Percentiles rank a stretch among this genome's conserved stretches.
These are phyloP conservation scores for Kwoniella sp. DNA, from an alignment of 768 basidiomycete genomes.

Conservation along the genomic window DNA sequence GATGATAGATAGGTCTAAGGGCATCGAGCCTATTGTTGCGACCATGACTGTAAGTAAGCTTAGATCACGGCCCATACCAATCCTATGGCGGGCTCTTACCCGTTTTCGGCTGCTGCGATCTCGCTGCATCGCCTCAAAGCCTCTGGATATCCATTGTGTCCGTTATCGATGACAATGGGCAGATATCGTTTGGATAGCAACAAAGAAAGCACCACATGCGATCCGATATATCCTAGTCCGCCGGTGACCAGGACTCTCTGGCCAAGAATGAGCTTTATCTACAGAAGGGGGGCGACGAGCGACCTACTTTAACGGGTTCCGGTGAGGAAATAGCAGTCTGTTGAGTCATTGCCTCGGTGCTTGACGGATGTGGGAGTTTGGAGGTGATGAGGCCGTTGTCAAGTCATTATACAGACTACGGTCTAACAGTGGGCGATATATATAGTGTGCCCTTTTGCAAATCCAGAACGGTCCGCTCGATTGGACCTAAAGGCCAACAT, in stretches of 20 bases:
- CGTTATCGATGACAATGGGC: conserved; percentile 94
- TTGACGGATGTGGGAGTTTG: no score
- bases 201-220: conserved; percentile 84
- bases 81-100: conserved; percentile 31
- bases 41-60: neutral
- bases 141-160: conserved; percentile 81
- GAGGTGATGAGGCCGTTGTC: no score
- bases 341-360: no score
- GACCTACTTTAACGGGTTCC: neutral
- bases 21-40: conserved; percentile 25
- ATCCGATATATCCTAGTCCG: conserved; percentile 64
- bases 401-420: no score
- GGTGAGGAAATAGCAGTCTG: neutral
- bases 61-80: neutral
- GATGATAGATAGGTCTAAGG: conserved; percentile 35
- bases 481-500: no score
- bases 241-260: conserved; percentile 45
- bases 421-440: no score
- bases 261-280: neutral
- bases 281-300: no score
- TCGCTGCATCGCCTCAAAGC: conserved; percentile 70
- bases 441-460: no score
- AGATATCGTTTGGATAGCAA: conserved; percentile 85
- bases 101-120: conserved; percentile 74
- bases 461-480: no score